Conservation (phyloP, 108 stramenopile genomes). For the Pelagomonas calceolata region DNA sequence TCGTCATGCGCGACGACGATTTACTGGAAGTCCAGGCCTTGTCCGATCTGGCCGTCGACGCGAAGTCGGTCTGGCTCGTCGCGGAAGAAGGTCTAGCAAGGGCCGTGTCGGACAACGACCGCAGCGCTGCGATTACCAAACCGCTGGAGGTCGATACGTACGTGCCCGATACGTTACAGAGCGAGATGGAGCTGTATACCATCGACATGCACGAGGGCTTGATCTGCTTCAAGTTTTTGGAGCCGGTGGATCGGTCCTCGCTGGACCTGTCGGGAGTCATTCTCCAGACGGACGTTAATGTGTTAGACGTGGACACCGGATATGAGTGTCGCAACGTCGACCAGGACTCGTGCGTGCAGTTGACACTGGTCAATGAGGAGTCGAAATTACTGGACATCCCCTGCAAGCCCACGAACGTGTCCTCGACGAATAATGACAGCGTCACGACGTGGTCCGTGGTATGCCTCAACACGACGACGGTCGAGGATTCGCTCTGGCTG, state of each 20-base stretch:
- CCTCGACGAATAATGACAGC: too few species aligned
- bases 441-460: not conserved
- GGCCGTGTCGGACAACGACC: not conserved
- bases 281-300: not conserved
- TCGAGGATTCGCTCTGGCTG: not conserved
- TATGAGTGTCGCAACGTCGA: too few species aligned
- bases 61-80: not conserved
- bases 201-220: constrained; percentile 6
- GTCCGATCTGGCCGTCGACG: not conserved
- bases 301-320: not conserved
- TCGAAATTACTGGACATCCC: not conserved
- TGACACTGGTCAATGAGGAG: too few species aligned
- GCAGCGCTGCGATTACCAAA: not conserved
- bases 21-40: not conserved
- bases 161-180: constrained; percentile 1
- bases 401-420: too few species aligned
- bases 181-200: not conserved
- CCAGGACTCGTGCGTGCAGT: too few species aligned
- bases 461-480: not conserved
- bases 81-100: not conserved
- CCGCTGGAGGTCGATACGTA: not conserved
- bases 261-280: not conserved
- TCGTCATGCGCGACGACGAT: not conserved
- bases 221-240: not conserved
- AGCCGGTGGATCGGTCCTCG: constrained; percentile 8